Evolutionary conservation across 1,284 basidiomycete genomes (phyloP), one percentile per base, ranked within the genome.

Genomic region (Puccinia coronata): DNA sequence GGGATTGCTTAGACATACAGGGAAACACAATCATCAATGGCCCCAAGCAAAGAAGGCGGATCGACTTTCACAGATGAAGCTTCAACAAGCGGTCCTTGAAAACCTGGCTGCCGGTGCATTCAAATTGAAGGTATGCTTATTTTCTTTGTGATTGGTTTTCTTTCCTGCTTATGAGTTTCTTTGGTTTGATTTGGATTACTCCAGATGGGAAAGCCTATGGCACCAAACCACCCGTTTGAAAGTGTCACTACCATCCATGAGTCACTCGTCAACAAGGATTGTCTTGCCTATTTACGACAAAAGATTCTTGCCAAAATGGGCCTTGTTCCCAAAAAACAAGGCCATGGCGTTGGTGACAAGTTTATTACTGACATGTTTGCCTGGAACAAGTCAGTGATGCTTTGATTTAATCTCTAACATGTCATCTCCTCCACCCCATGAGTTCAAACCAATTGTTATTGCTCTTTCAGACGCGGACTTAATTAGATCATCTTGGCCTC

Each of bases 11-110:
- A n/a, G 69, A 23, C 28, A 53, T 43, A 28, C 12, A 25, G 43
- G 70, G 28, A n/a, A 14, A 14, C 43, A 72, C 53, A 36, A 31
- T 20, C 70, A 72, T 71, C 69, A 39, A 31, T 72, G 70, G 70
- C 70, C 70, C 18, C 34, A 55, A 34, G 53, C 47, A 6, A 36
- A 51, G 34, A 72, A 51, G 53, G 14, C 43, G 3, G 25, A 72
- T 39, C 41, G 11, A n/a, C 70, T 72, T 23, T n/a, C 70, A 53
- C 51, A 72, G 34, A n/a, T 51, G 31, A 28, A n/a, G n/a, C n/a
- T n/a, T n/a, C n/a, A n/a, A n/a, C n/a, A n/a, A n/a, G n/a, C n/a
- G n/a, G n/a, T 53, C 8, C 18, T 11, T 6, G 31, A 53, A 31
- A 72, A 72, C 31, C 70, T 49, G 18, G n/a, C 8, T 9, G 4